These are phyloP conservation scores for Amanita muscaria DNA, from an alignment of 768 basidiomycete genomes.

Conservation along the genomic window DNA sequence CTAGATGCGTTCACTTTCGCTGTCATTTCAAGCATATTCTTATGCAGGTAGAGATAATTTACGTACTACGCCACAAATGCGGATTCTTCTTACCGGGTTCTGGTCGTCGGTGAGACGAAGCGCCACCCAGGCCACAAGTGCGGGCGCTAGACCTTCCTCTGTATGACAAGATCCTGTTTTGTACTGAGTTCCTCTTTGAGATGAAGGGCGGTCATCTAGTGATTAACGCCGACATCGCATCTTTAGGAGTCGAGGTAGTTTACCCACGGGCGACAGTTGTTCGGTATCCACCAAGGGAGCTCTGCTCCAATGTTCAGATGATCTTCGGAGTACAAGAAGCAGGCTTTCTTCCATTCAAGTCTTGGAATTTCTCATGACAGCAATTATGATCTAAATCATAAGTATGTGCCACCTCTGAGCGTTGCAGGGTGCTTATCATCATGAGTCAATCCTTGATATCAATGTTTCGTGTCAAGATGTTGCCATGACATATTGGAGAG, in stretches of 20 bases:
- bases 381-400: constrained; percentile 3
- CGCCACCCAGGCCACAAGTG: constrained; percentile 22
- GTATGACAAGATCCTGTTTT: constrained; percentile 22
- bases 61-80: constrained; percentile 40
- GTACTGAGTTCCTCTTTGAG: constrained; percentile 15
- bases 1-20: constrained; percentile 20
- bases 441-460: constrained; percentile 5
- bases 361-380: constrained; percentile 16
- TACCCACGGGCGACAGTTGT: too few relatives aligned
- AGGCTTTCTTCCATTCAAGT: too few relatives aligned
- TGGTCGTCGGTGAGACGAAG: constrained; percentile 18
- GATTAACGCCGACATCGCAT: constrained; percentile 5
- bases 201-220: constrained; percentile 3
- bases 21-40: constrained; percentile 15
- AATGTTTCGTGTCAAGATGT: neutral
- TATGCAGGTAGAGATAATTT: constrained; percentile 16
- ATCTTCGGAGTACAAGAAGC: too few relatives aligned
- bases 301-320: too few relatives aligned
- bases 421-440: constrained; percentile 5
- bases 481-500: constrained; percentile 3
- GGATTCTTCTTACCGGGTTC: constrained; percentile 22
- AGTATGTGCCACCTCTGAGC: neutral
- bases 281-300: too few relatives aligned
- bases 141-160: constrained; percentile 9
- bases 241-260: too few relatives aligned